Percentiles rank a stretch among this genome's conserved stretches.
phyloP scores from a whole-genome alignment of 2,329 filamentous ascomycete species.

The Grosmannia clavigera region DNA sequence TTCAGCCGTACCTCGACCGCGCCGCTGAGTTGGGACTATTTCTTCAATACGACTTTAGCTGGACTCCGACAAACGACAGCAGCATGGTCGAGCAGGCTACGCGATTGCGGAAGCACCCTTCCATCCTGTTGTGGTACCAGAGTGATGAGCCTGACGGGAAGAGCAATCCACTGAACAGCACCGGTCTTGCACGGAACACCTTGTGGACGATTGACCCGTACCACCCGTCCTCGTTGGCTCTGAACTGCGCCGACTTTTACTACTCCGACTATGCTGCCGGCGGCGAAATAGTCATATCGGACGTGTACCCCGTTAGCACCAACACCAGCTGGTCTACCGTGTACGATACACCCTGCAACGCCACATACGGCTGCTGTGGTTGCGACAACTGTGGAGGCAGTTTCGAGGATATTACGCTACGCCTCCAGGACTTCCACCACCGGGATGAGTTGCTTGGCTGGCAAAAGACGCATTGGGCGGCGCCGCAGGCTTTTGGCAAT shows the following conservation, averaged over 20 bases:
- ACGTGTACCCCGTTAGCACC: conserved; percentile 1
- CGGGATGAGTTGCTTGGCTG: neutral
- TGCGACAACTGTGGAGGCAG: neutral
- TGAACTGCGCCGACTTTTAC: conserved; percentile 1
- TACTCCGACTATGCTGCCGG: neutral
- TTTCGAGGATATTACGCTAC: neutral
- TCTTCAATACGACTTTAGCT: neutral
- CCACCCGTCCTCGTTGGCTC: neutral
- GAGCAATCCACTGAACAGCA: neutral
- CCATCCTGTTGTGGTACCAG: conserved; percentile 1
- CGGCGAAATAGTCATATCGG: neutral
- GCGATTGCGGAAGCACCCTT: neutral
- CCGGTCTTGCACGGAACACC: neutral
- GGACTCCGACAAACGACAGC: neutral
- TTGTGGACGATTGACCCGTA: neutral
- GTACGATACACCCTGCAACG: neutral
- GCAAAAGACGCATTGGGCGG: neutral
- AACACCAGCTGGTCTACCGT: conserved; percentile 1
- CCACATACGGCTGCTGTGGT: neutral
- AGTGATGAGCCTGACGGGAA: conserved; percentile 1
- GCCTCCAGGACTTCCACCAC: neutral
- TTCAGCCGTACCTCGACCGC: conserved; percentile 1
- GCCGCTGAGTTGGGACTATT: neutral
- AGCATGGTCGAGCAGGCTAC: neutral
- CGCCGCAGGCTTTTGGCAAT: too few species aligned